Evolutionary conservation across 2,329 filamentous ascomycete genomes (phyloP), one percentile per base, ranked within the genome.

Genomic region (Helminthosporium solani): DNA sequence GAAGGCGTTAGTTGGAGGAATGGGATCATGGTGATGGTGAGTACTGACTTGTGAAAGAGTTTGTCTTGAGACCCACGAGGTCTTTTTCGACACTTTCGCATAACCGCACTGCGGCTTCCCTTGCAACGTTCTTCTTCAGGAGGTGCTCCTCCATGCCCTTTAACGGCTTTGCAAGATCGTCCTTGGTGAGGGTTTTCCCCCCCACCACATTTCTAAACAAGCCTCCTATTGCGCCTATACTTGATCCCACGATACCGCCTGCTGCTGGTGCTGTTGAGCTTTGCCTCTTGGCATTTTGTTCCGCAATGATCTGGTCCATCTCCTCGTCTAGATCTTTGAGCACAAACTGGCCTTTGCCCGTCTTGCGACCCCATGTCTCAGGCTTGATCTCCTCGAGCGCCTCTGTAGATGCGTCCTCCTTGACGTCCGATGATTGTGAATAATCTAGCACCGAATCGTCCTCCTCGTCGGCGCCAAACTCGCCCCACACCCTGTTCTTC

Each of bases 91-190:
- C 92, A 41, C 90, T 90, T 52, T 95, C 86, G 67, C 92, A 96
- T 33, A 99, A 76, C 42, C 94, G 87, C 25, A 96, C 81, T 1
- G 92, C 94, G 14, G 94, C 94, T 75, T 97, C 94, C 42, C 89
- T 87, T 0, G 94, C 94, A 21, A 99, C 91, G 62, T 99, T 99
- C 77, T 99, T 99, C 73, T 87, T 85, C 49, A 99, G 74, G 6
- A 99, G 77, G 68, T 97, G 92, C 46, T 96, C 90, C 67, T 96
- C 90, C 90, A 99, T 96, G 25, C 87, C 88, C 72, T 92, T 94
- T 75, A 99, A 85, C 2, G 94, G 88, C 69, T 95, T 95, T 52
- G 90, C 87, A 18, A 99, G 79, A 63, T 97, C 92, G 54, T 87
- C 83, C 68, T 90, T 88, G 1, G 90, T 95, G 62, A 99, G 75